Evolutionary conservation across 345 rosid species (phyloP).

Genomic region (Eucalyptus polybractea): DNA sequence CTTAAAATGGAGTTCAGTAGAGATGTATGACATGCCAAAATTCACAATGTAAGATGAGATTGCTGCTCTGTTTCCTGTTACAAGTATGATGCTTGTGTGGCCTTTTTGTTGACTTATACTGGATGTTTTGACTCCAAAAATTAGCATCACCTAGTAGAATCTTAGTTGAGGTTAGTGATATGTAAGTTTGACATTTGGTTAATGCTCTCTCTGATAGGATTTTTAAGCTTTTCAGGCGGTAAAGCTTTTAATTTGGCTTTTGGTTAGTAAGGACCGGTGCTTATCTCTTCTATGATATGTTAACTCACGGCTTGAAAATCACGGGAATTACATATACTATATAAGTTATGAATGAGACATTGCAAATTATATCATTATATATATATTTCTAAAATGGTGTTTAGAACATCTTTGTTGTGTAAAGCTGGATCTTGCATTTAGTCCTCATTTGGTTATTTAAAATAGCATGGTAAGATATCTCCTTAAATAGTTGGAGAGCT

Average conservation of each 20-base stretch:
- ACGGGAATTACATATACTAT: rapidly evolving
- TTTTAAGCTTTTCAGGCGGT: not conserved
- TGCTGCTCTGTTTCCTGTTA: rapidly evolving
- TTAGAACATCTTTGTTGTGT: no score
- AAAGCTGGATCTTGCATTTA: no score
- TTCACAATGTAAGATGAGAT: rapidly evolving
- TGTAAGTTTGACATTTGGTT: no score
- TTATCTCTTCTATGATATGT: not conserved
- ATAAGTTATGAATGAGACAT: not conserved
- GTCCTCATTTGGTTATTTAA: no score
- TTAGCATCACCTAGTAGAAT: no score
- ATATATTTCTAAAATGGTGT: no score
- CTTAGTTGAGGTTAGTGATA: no score
- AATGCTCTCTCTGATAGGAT: not conserved
- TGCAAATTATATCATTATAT: no score
- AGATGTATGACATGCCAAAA: no score
- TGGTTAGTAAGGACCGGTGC: not conserved
- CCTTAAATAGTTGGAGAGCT: no score
- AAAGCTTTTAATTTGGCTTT: not conserved
- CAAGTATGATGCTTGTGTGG: not conserved
- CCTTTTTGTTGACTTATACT: no score
- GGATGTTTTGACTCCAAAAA: rapidly evolving
- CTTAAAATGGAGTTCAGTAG: not conserved
- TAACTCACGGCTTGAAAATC: not conserved
- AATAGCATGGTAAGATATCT: no score